Percentiles rank a stretch among this genome's conserved stretches.
Evolutionary conservation across 2,329 filamentous ascomycete species (phyloP).

Genomic region (Hymenoscyphus occultus): DNA sequence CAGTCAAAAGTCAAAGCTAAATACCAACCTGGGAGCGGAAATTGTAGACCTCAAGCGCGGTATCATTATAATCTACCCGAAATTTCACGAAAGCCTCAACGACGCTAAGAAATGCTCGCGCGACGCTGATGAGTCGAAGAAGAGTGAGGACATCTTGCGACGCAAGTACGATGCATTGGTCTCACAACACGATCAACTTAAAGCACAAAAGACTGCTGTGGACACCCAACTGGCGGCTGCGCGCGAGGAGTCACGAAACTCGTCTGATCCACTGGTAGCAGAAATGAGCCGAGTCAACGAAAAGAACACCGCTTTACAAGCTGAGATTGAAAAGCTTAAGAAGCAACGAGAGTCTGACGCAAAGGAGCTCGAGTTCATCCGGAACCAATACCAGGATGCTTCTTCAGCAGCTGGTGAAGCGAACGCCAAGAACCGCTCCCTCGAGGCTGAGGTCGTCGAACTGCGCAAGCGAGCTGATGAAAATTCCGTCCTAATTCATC

Average conservation of each 20-base stretch:
- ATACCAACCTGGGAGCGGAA: constrained; percentile 45
- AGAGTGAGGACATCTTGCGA: constrained; percentile 20
- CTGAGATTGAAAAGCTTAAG: constrained; percentile 26
- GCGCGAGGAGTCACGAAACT: constrained; percentile 25
- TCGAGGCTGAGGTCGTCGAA: constrained; percentile 20
- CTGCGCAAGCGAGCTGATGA: constrained; percentile 27
- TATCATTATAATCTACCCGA: constrained; percentile 43
- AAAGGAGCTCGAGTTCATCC: constrained; percentile 33
- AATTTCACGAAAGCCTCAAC: constrained; percentile 48
- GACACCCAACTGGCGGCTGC: constrained; percentile 32
- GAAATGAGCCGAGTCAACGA: constrained; percentile 42
- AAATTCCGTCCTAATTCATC: constrained; percentile 31
- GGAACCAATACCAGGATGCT: constrained; percentile 32
- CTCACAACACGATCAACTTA: constrained; percentile 27
- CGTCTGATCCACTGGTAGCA: constrained; percentile 40
- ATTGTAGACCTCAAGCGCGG: constrained; percentile 47
- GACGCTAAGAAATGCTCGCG: constrained; percentile 42
- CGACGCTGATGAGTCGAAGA: constrained; percentile 38
- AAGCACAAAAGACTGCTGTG: constrained; percentile 23
- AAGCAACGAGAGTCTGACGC: constrained; percentile 22
- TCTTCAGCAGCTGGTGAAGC: constrained; percentile 26
- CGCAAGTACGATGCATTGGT: constrained; percentile 24
- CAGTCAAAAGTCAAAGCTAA: constrained; percentile 35
- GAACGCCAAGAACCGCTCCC: constrained; percentile 18
- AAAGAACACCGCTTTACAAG: constrained; percentile 32